Evolutionary conservation across 768 basidiomycete genomes (phyloP), one percentile per base, ranked within the genome.

Genomic region (Strobilomyces echinocephalus): DNA sequence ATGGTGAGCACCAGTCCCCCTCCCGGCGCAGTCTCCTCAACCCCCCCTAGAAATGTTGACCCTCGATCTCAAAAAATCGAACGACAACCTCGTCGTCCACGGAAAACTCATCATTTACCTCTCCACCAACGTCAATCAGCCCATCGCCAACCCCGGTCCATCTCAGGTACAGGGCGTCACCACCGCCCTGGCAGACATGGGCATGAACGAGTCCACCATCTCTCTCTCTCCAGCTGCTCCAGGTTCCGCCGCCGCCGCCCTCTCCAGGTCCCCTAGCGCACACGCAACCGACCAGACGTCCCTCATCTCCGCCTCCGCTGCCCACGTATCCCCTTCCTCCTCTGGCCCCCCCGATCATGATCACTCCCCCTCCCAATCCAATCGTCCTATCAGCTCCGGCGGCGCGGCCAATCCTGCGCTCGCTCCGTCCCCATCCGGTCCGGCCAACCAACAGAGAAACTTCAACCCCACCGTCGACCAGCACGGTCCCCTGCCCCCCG

Each of bases 381-480:
- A 64, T 41, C 75, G 73, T 40, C 74, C 76, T 0, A 59, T 73
- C 26, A 75, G 73, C 51, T 61, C 75, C 2, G 60, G 69, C 12
- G 68, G 68, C 28, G 26, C 64, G 45, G 36, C 55, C 35, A 49
- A 55, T 45, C 21, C 68, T 45, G 52, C 64, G 38, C 52, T 53
- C 36, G 39, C 40, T 50, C 56, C 66, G 43, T 60, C 79, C 36
- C 60, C 79, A 9, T 63, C 80, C 4, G 75, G 73, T 4, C 68
- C 76, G 14, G 66, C 71, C 46, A 69, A 76, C 10, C 80, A 80
- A 60, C 80, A 81, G 66, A 84, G 85, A 62, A 94, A 92, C 67
- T 97, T 97, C 75, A 95, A 95, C 66, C 91, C 97, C 15, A 88
- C 87, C 56, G 89, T 92, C 43, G 97, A 99, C 72, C 94, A 97